These are phyloP conservation scores for Powellomyces hirtus DNA, from an alignment of 192 early-diverging fungal species.

Conservation along the genomic window DNA sequence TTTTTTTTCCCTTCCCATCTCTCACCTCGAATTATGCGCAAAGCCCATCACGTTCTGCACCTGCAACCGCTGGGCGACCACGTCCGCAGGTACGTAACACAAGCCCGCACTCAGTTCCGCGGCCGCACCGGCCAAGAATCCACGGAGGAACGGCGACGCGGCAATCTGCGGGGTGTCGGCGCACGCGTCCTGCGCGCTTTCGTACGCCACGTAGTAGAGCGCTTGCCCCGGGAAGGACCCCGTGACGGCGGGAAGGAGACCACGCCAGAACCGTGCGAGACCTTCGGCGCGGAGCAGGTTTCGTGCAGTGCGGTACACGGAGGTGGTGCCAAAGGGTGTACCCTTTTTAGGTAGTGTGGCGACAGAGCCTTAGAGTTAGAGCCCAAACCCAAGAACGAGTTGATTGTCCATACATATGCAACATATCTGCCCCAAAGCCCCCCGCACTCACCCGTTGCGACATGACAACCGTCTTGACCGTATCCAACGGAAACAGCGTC, in stretches of 20 bases:
- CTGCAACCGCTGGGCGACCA: conserved; percentile 51
- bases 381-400: no score
- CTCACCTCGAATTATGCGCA: conserved; percentile 43
- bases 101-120: conserved; percentile 30
- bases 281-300: conserved; percentile 30
- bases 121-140: conserved; percentile 42
- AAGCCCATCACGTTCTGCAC: conserved; percentile 43
- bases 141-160: conserved; percentile 26
- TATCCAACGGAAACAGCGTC: conserved; percentile 45
- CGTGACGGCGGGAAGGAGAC: conserved; percentile 36
- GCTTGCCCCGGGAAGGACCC: conserved; percentile 52
- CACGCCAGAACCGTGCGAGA: conserved; percentile 42
- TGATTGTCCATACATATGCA: no score
- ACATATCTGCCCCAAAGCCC: no score
- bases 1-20: no score
- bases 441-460: conserved; percentile 26
- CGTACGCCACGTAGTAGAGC: conserved; percentile 45
- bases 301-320: neutral
- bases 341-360: no score
- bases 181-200: conserved; percentile 39
- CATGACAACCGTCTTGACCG: conserved; percentile 47
- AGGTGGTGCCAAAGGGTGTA: neutral
- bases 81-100: conserved; percentile 43
- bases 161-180: neutral
- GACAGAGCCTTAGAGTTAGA: no score